Evolutionary conservation across 179 eudicot species (phyloP).

Genomic region (Spinacia oleracea): DNA sequence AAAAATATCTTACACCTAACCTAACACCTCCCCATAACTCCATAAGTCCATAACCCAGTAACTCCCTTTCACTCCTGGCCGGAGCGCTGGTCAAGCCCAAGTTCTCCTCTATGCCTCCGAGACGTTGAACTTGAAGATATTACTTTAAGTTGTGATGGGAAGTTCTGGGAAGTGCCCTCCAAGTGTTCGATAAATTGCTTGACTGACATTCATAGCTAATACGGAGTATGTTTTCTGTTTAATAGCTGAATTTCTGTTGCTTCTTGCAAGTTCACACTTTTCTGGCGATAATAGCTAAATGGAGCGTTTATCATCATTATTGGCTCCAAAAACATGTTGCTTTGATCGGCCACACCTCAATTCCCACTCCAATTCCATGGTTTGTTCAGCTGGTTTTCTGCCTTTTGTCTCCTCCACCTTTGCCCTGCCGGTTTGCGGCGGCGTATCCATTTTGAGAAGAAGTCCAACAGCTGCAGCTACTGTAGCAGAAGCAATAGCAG

Average conservation of each 20-base stretch:
- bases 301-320: slow-evolving; percentile 29
- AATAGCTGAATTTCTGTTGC: neutral
- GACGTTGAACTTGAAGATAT: neutral
- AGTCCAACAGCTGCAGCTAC: slow-evolving; percentile 18
- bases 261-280: neutral
- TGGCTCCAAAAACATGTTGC: slow-evolving; percentile 15
- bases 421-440: slow-evolving; percentile 18
- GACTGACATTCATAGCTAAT: neutral
- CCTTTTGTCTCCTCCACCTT: slow-evolving; percentile 5
- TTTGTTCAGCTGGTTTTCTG: neutral
- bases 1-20: too few relatives aligned
- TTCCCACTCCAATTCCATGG: slow-evolving; percentile 18
- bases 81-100: too few relatives aligned
- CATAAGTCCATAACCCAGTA: too few relatives aligned
- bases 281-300: neutral
- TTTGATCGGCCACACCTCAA: slow-evolving; percentile 16
- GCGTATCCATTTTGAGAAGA: slow-evolving; percentile 19
- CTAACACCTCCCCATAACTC: too few relatives aligned
- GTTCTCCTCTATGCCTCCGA: neutral
- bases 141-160: neutral
- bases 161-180: neutral
- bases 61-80: too few relatives aligned
- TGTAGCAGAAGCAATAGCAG: slow-evolving; percentile 4
- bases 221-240: neutral
- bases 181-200: neutral